Conservation (phyloP, 129 eudicot species). For the Escallonia herrerae region DNA sequence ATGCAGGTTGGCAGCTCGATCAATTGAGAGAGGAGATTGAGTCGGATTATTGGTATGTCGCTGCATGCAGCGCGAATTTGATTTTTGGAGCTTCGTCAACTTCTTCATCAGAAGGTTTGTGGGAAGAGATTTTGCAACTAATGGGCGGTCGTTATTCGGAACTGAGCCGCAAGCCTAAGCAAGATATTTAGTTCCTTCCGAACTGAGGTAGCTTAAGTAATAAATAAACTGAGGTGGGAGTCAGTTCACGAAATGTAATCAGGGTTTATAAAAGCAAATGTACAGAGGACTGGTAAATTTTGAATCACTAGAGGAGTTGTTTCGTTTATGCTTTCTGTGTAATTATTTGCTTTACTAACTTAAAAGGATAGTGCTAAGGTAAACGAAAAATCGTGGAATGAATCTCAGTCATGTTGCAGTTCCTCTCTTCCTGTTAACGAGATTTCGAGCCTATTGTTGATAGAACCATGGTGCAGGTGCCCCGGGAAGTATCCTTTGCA, state of each 20-base stretch:
- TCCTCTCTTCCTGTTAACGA: no score
- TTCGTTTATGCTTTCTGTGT: no score
- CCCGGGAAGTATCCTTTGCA: no score
- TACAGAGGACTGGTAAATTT: constrained; percentile 3
- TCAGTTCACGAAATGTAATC: neutral
- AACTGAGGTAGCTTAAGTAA: constrained; percentile 14
- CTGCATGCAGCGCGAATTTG: constrained; percentile 74
- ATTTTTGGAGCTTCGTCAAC: constrained; percentile 37
- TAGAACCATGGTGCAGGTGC: no score
- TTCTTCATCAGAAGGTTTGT: constrained; percentile 50
- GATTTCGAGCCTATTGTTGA: no score
- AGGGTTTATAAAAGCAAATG: constrained; percentile 8
- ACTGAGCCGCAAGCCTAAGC: constrained; percentile 96
- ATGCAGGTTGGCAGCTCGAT: constrained; percentile 92
- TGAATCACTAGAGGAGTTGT: neutral
- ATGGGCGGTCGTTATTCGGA: constrained; percentile 97
- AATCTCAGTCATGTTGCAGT: no score
- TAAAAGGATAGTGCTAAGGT: no score
- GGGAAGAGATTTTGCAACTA: constrained; percentile 91
- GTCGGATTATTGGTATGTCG: constrained; percentile 72
- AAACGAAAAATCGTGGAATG: no score
- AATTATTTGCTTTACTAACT: no score
- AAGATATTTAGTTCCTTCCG: constrained; percentile 42
- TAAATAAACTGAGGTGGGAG: constrained; percentile 7
- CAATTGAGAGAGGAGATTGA: constrained; percentile 77